phyloP scores from a whole-genome alignment of 176 grass and related monocot species.

The Rhynchospora pubera region DNA sequence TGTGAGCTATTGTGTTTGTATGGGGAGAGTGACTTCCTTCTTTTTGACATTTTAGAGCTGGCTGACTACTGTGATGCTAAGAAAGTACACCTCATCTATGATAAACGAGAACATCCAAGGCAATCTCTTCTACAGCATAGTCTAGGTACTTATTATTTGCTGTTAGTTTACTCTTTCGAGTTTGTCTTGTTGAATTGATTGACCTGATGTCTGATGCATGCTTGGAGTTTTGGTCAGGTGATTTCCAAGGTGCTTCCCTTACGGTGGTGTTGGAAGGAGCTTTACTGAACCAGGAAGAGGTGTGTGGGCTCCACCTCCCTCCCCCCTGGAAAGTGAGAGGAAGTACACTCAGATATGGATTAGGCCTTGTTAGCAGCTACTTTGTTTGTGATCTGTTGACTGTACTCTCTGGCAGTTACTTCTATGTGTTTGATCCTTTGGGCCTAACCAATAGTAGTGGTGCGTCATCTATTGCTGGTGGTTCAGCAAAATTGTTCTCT shows the following conservation, averaged over 20 bases:
- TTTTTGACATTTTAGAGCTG: slow-evolving; percentile 93
- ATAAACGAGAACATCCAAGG: slow-evolving; percentile 85
- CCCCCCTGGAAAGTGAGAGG: slow-evolving; percentile 95
- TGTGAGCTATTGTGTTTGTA: slow-evolving; percentile 84
- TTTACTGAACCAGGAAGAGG: slow-evolving; percentile 64
- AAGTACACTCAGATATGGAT: slow-evolving; percentile 68
- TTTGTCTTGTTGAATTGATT: neutral
- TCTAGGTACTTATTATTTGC: slow-evolving; percentile 50
- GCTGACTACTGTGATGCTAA: slow-evolving; percentile 88
- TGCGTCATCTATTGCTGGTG: slow-evolving; percentile 39
- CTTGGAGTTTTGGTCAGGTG: slow-evolving; percentile 39
- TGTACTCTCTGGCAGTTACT: slow-evolving; percentile 81
- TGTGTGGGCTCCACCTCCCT: slow-evolving; percentile 74
- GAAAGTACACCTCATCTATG: slow-evolving; percentile 91
- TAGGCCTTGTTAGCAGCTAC: slow-evolving; percentile 88
- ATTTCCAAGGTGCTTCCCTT: slow-evolving; percentile 81
- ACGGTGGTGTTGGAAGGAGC: slow-evolving; percentile 92
- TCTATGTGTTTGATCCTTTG: slow-evolving; percentile 93
- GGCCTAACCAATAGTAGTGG: slow-evolving; percentile 54
- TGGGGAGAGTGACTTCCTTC: slow-evolving; percentile 63
- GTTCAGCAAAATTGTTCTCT: slow-evolving; percentile 82
- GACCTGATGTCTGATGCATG: neutral
- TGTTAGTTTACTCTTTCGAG: slow-evolving; percentile 1
- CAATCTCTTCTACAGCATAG: slow-evolving; percentile 89
- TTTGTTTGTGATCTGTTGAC: slow-evolving; percentile 83